A percentile compares a stretch with the other conserved stretches of the same genome.
Conservation (phyloP, 1,284 basidiomycete genomes). For the Mycena citricolor region DNA sequence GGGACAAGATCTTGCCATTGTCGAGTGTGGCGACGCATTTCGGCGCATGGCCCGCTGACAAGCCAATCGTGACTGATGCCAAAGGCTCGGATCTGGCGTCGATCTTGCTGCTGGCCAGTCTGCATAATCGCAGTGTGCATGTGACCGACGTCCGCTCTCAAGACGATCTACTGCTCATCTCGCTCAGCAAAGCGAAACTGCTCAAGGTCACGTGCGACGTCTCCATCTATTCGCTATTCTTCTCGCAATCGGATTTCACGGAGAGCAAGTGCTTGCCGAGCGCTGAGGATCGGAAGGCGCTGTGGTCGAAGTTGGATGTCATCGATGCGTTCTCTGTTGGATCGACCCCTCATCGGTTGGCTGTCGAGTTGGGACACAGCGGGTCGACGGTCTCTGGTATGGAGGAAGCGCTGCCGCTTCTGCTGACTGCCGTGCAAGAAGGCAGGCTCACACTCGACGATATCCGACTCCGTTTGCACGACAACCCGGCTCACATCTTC, state of each 20-base stretch:
- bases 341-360: conserved; percentile 77
- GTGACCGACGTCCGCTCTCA: conserved; percentile 89
- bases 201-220: conserved; percentile 97
- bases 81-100: conserved; percentile 92
- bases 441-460: conserved; percentile 83
- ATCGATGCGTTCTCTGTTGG: conserved; percentile 96
- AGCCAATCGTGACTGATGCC: conserved; percentile 93
- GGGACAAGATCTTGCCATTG: conserved; percentile 49
- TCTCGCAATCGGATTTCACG: conserved; percentile 76
- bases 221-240: conserved; percentile 91
- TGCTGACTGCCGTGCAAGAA: conserved; percentile 85
- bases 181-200: conserved; percentile 91
- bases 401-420: conserved; percentile 85
- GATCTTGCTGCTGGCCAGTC: conserved; percentile 87
- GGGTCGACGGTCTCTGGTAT: conserved; percentile 79
- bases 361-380: conserved; percentile 64
- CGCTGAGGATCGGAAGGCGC: conserved; percentile 74
- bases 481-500: conserved; percentile 93
- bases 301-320: conserved; percentile 85
- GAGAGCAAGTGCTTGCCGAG: conserved; percentile 71
- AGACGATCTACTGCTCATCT: conserved; percentile 91
- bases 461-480: conserved; percentile 79
- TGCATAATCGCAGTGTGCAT: conserved; percentile 89
- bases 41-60: conserved; percentile 87
- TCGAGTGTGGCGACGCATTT: conserved; percentile 84